Percentiles rank a stretch among this genome's conserved stretches.
Conservation (phyloP, 768 basidiomycete species). For the Cystobasidium tubakii region DNA sequence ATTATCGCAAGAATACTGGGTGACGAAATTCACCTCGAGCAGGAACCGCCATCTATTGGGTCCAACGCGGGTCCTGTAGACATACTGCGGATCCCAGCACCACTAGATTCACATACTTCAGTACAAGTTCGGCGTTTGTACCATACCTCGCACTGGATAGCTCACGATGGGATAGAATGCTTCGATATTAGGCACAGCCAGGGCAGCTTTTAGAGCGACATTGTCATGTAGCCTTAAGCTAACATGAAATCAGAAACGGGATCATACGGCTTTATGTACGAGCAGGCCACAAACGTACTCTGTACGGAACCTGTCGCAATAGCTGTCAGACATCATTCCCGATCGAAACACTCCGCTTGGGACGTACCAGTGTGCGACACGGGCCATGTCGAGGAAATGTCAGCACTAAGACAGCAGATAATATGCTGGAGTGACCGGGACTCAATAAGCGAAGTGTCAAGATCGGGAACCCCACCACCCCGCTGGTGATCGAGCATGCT, state of each 20-base stretch:
- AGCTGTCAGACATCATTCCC: neutral
- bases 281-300: neutral
- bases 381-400: neutral
- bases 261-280: neutral
- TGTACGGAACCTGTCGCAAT: constrained; percentile 22
- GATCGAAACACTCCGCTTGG: neutral
- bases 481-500: too few species aligned
- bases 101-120: constrained; percentile 47
- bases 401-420: neutral
- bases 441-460: too few species aligned
- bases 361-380: constrained; percentile 26
- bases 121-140: constrained; percentile 47
- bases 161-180: constrained; percentile 32
- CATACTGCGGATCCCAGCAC: constrained; percentile 48
- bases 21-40: neutral
- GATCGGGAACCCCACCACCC: too few species aligned
- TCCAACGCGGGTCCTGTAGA: constrained; percentile 45
- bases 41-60: constrained; percentile 47
- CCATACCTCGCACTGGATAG: constrained; percentile 42
- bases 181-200: constrained; percentile 26
- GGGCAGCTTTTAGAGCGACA: constrained; percentile 20
- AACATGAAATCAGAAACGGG: neutral
- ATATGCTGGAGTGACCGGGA: too few species aligned
- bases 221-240: constrained; percentile 46
- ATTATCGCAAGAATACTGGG: constrained; percentile 45